Evolutionary conservation across 768 basidiomycete species (phyloP).

Genomic region (Suillus bovinus): DNA sequence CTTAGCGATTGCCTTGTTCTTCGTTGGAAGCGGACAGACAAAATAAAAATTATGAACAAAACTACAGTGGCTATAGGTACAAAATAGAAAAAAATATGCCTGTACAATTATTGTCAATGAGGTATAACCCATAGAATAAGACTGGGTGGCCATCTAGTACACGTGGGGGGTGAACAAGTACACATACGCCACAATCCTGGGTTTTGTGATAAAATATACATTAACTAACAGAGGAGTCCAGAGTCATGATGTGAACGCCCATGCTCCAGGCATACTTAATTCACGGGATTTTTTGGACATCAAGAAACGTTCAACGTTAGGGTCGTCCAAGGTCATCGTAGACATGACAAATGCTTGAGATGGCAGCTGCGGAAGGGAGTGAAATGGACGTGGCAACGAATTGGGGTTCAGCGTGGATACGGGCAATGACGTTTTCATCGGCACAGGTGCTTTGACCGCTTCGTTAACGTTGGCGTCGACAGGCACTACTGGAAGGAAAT

Average conservation of each 20-base stretch:
- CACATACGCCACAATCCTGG: not conserved
- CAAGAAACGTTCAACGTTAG: slow-evolving; percentile 19
- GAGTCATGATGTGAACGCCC: slow-evolving; percentile 28
- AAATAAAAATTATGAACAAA: slow-evolving; percentile 3
- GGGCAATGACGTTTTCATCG: slow-evolving; percentile 11
- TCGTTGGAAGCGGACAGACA: slow-evolving; percentile 1
- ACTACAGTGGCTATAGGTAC: slow-evolving; percentile 16
- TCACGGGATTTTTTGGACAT: slow-evolving; percentile 26
- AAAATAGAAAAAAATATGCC: slow-evolving; percentile 12
- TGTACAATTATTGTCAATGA: slow-evolving; percentile 7
- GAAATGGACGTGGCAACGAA: slow-evolving; percentile 19
- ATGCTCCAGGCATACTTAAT: slow-evolving; percentile 43
- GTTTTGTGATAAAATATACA: not conserved
- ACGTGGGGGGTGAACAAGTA: not conserved
- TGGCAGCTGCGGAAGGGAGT: slow-evolving; percentile 28
- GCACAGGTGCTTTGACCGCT: slow-evolving; percentile 10
- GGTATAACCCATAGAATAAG: slow-evolving; percentile 18
- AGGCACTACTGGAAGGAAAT: slow-evolving; percentile 28
- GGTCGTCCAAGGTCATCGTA: slow-evolving; percentile 13
- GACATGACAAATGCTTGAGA: slow-evolving; percentile 19
- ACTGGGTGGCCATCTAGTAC: not conserved
- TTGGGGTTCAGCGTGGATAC: slow-evolving; percentile 18
- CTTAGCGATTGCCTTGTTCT: slow-evolving; percentile 25
- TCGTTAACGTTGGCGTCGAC: slow-evolving; percentile 20
- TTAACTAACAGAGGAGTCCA: slow-evolving; percentile 8